Evolutionary conservation across 2,329 filamentous ascomycete species (phyloP), one percentile per base, ranked within the genome.

Genomic region (Podosphaera aphanis): DNA sequence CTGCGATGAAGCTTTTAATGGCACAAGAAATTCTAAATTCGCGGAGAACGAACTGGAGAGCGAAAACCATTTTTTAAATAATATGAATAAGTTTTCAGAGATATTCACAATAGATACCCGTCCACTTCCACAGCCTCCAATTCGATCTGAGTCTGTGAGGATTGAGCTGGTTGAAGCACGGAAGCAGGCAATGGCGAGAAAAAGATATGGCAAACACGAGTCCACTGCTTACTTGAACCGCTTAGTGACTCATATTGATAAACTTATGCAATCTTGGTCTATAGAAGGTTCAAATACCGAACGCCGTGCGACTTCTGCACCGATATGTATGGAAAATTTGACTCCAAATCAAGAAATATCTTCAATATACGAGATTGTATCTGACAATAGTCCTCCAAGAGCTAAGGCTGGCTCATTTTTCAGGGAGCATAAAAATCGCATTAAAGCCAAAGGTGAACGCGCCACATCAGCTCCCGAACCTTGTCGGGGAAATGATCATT

Each of bases 1-100:
- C 48, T 92, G 86, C 56, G 86, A 95, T 56, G 83, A 90, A 56
- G 86, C 86, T 1, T 94, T 95, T 64, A 86, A 83, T 57, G 76
- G 79, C 37, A 53, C 20, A 16, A 16, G 19, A 13, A 23, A 6
- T 29, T 13, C 29, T 2, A 10, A 23, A 21, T 19, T 36, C n/a
- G 3, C 16, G 18, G 33, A 38, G 10, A 31, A 2, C 15, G 39
- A 23, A 29, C 5, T 23, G 6, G 3, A 40, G 8, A 40, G 16
- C 18, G 42, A 45, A 21, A 18, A 21, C 8, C 27, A 21, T 21
- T 18, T 35, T 20, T 11, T 7, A 5, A 19, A 16, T 21, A 18
- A 29, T 19, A 19, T 15, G 27, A 38, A 29, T 20, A 43, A 43
- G 19, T 21, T 19, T 15, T n/a, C 35, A n/a, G 27, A 15, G 44